A percentile compares a stretch with the other conserved stretches of the same genome.
Conservation (phyloP, 768 basidiomycete genomes). For the Hortiboletus flavorubellus region DNA sequence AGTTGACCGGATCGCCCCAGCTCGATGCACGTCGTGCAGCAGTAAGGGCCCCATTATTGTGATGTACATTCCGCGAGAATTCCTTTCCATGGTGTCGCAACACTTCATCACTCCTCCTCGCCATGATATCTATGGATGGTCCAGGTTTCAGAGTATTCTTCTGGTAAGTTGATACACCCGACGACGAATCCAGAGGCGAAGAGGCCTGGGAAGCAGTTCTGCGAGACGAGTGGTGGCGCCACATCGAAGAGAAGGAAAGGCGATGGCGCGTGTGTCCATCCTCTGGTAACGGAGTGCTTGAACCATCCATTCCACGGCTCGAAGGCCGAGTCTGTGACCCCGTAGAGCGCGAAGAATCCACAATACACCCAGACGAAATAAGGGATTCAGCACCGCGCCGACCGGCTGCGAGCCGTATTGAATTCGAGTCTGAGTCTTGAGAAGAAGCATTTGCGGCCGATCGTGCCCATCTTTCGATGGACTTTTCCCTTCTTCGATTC, state of each 20-base stretch:
- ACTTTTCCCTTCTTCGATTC: constrained; percentile 27
- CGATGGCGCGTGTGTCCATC: constrained; percentile 26
- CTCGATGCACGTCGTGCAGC: constrained; percentile 60
- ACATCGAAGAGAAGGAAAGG: constrained; percentile 32
- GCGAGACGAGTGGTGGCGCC: constrained; percentile 19
- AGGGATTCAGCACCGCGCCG: constrained; percentile 35
- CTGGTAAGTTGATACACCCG: constrained; percentile 28
- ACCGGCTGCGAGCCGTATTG: constrained; percentile 3
- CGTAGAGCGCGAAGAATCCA: constrained; percentile 19
- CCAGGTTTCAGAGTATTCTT: constrained; percentile 17
- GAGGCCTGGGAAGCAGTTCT: constrained; percentile 27
- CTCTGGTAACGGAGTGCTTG: constrained; percentile 20
- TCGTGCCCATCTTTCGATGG: constrained; percentile 34
- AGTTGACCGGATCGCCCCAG: constrained; percentile 52
- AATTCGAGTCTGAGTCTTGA: constrained; percentile 15
- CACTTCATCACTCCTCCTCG: constrained; percentile 46
- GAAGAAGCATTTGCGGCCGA: constrained; percentile 21
- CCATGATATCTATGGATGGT: constrained; percentile 20
- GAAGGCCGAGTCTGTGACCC: constrained; percentile 26
- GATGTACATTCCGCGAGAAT: constrained; percentile 23
- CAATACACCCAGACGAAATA: constrained; percentile 12
- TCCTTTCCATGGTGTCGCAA: constrained; percentile 30
- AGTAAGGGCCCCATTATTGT: constrained; percentile 31
- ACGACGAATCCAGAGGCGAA: constrained; percentile 33
- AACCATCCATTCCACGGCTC: constrained; percentile 22